A percentile compares a stretch with the other conserved stretches of the same genome.
Evolutionary conservation across 805 yeast species (phyloP).

Genomic region (Yamadazyma tumulicola): DNA sequence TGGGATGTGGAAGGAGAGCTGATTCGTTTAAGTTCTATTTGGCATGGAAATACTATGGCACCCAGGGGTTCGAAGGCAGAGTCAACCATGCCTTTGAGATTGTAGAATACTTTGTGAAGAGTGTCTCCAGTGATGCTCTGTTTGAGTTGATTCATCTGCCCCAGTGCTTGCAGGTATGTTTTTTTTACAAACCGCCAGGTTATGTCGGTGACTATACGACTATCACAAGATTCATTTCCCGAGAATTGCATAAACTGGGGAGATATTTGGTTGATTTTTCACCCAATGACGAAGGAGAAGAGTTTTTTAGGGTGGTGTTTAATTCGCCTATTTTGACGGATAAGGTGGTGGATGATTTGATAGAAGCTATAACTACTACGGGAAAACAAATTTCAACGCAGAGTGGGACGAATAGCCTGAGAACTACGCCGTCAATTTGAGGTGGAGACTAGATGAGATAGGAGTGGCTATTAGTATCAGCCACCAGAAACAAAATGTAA

Average conservation of each 20-base stretch:
- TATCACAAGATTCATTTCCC: constrained; percentile 60
- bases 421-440: too few species aligned
- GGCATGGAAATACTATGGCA: constrained; percentile 80
- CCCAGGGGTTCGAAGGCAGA: constrained; percentile 57
- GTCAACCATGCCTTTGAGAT: constrained; percentile 71
- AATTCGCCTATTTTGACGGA: constrained; percentile 58
- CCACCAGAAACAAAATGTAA: too few species aligned
- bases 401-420: too few species aligned
- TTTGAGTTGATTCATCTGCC: constrained; percentile 58
- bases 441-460: too few species aligned
- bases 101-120: constrained; percentile 56
- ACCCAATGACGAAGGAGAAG: constrained; percentile 56
- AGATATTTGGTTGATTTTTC: constrained; percentile 75
- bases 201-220: constrained; percentile 42
- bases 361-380: constrained; percentile 24
- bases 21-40: constrained; percentile 76
- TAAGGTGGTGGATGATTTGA: constrained; percentile 32
- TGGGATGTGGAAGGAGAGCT: constrained; percentile 89
- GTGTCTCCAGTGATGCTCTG: constrained; percentile 33
- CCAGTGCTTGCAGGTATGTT: constrained; percentile 81
- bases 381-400: too few species aligned
- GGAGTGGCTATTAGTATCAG: too few species aligned
- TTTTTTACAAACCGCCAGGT: constrained; percentile 55
- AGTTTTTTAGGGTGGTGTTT: constrained; percentile 81
- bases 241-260: constrained; percentile 57